phyloP scores from a whole-genome alignment of 1,284 basidiomycete species.

The Melanopsichium pennsylvanicum region DNA sequence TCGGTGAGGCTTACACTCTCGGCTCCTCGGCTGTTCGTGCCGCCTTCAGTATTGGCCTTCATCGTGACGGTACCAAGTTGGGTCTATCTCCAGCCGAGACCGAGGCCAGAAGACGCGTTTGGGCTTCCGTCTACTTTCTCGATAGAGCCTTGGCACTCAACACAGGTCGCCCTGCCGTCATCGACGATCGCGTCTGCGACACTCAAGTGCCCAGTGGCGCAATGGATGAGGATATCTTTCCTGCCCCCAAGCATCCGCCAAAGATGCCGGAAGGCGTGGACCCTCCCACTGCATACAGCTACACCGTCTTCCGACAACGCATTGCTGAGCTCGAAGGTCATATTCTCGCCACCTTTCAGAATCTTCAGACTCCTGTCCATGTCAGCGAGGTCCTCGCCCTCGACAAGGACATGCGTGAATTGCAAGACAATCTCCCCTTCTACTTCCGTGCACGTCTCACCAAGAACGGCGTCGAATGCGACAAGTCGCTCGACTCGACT shows the following conservation, averaged over 20 bases:
- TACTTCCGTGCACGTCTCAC: conserved; percentile 45
- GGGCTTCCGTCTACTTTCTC: conserved; percentile 52
- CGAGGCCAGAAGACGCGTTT: conserved; percentile 53
- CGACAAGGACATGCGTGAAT: conserved; percentile 39
- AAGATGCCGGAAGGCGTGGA: conserved; percentile 39
- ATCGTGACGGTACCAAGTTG: conserved; percentile 56
- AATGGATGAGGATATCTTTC: conserved; percentile 43
- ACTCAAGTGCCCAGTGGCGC: conserved; percentile 46
- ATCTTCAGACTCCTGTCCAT: conserved; percentile 36
- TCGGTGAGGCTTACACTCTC: conserved; percentile 50
- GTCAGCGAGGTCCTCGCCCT: conserved; percentile 52
- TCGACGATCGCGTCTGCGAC: conserved; percentile 56
- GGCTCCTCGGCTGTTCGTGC: conserved; percentile 47
- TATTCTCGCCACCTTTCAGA: conserved; percentile 41
- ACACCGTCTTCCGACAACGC: conserved; percentile 45
- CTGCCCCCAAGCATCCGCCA: conserved; percentile 35
- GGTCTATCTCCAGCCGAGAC: conserved; percentile 45
- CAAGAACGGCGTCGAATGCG: conserved; percentile 33
- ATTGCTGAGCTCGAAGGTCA: conserved; percentile 44
- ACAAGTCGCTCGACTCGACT: conserved; percentile 47
- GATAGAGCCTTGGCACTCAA: conserved; percentile 51
- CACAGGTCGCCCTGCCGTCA: conserved; percentile 54
- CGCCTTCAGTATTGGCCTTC: conserved; percentile 58
- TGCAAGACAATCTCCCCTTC: conserved; percentile 50
- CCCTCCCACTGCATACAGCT: conserved; percentile 42